These are phyloP conservation scores for Sordariomycetes sp. DNA, from an alignment of 2,329 filamentous ascomycete genomes.

Conservation along the genomic window DNA sequence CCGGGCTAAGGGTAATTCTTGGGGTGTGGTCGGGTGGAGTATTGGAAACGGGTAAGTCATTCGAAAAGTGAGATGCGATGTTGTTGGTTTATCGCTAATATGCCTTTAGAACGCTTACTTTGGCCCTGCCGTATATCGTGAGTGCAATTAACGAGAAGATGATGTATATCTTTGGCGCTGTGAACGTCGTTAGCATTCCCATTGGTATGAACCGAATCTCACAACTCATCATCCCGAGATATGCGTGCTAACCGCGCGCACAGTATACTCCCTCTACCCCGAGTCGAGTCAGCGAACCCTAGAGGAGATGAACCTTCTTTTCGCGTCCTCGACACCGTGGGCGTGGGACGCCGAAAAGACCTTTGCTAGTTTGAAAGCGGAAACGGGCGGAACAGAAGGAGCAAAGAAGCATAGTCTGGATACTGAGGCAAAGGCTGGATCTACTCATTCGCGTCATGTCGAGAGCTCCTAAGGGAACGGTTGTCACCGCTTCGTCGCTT, in stretches of 20 bases:
- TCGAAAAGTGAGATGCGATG: neutral
- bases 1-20: constrained; percentile 44
- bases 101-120: constrained; percentile 29
- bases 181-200: constrained; percentile 13
- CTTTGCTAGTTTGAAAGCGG: constrained; percentile 45
- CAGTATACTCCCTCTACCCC: constrained; percentile 43
- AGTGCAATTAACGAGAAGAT: constrained; percentile 34
- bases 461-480: too few relatives aligned
- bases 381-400: constrained; percentile 31
- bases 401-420: neutral
- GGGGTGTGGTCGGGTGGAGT: constrained; percentile 50
- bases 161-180: constrained; percentile 43
- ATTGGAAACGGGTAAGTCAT: constrained; percentile 59
- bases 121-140: constrained; percentile 70
- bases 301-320: constrained; percentile 45
- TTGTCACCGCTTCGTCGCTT: too few relatives aligned
- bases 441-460: neutral
- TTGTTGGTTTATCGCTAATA: neutral
- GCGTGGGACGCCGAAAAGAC: constrained; percentile 57
- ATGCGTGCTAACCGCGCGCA: constrained; percentile 24
- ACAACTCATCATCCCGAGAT: neutral
- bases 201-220: neutral
- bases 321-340: constrained; percentile 50
- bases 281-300: constrained; percentile 34
- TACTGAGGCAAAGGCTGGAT: neutral